Base-by-base conservation (phyloP, 441 rosid species). In the Erodium texanum region DNA sequence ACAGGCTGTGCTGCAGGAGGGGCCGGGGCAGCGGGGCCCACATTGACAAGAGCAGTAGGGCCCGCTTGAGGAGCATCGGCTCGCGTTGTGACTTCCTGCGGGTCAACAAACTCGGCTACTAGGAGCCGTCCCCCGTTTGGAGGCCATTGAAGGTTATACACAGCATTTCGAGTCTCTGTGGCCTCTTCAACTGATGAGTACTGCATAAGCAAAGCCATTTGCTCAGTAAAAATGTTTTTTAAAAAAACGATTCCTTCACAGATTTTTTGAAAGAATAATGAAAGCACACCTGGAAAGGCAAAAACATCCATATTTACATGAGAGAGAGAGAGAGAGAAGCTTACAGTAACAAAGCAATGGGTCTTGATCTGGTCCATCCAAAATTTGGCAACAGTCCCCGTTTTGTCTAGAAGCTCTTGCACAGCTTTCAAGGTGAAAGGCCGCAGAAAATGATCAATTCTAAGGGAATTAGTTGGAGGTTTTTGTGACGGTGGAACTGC, bases 311-410 rank as follows among this genome's bases (percentile, higher is more conserved):
- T n/a, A n/a, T n/a, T n/a, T n/a, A n/a, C n/a, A n/a, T n/a, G 6
- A 32, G 3, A 32, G 36, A 32, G 36, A 32, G 36, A 5, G 5
- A 32, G 8, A 52, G 20, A 2, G 22, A 18, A 16, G 16, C 94
- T 85, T 85, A 94, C 99, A 52, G 87, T 82, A 50, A 89, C 90
- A 67, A 80, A 94, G 85, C 99, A 93, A 80, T 93, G 98, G 54
- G 98, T 93, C 83, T 93, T 93, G 67, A 93, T 93, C 56, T 88
- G 82, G 69, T 94, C 98, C 99, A 94, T 94, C 99, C 99, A 94
- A 84, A 94, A 94, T 76, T 83, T 82, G 27, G 80, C 74, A 48
- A 92, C 83, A 16, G 69, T 80, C 72, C 99, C 99, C 34, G 97
- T 89, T 79, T 88, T 88, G 24, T 89, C 94, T 54, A 94, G 75